Evolutionary conservation across 768 basidiomycete species (phyloP), one percentile per base, ranked within the genome.

Genomic region (Panaeolus cyanescens): DNA sequence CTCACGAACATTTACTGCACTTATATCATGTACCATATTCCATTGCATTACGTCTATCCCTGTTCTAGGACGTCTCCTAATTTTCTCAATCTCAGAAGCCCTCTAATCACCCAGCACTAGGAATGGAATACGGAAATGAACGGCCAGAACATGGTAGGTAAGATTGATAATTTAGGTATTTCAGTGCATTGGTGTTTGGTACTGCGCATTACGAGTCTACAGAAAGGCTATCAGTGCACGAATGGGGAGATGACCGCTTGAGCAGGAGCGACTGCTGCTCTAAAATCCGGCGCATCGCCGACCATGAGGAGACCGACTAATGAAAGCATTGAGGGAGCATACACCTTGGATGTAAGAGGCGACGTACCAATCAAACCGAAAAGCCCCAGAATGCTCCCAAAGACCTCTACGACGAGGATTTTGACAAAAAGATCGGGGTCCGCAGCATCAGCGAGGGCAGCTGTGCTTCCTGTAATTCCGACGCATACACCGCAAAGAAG

Each of bases 371-470:
- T 97, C 64, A 96, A 78, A 19, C 95, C 96, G 71, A 96, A 98
- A 53, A 98, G 77, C 5, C 96, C 96, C 72, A 97, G 76, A 59
- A 97, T 94, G 69, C 91, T 91, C 57, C 89, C 91, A 72, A 96
- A 94, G 39, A 97, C 95, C 71, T 99, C 97, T 0, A 99, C 92
- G 59, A 99, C 89, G 56, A 99, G 86, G 62, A 99, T 93, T 76
- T 96, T 98, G 75, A 99, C 95, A 66, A 99, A 99, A 32, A 99
- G 75, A 34, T 88, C 85, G 2, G 96, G 96, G 72, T 99, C 96
- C 10, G 96, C 92, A 20, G 96, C 97, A 72, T 99, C 97, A 10
- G 94, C 88, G 32, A 99, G 79, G 1, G 97, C 97, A 3, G 96
- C 96, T 17, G 95, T 98, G 2, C 95, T 93, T 0, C 97, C 97